These are phyloP conservation scores for Dryas alaskensis DNA, from an alignment of 306 rosid species.

Conservation along the genomic window DNA sequence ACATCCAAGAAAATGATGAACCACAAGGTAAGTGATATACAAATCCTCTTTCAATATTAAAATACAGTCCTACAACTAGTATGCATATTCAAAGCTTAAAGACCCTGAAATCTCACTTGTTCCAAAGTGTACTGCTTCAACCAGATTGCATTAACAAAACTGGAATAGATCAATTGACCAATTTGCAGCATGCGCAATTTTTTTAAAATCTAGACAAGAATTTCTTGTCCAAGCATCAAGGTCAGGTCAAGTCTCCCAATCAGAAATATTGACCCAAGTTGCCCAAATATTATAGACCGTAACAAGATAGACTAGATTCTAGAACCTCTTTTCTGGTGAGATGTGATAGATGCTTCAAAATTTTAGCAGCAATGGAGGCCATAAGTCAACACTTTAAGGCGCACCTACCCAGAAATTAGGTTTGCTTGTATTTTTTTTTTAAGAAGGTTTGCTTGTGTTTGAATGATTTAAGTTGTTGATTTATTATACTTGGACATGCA, in stretches of 20 bases:
- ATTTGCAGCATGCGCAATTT: no score
- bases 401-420: no score
- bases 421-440: no score
- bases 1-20: neutral
- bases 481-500: neutral
- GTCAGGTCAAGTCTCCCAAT: neutral
- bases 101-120: neutral
- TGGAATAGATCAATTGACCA: neutral
- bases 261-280: neutral
- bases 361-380: neutral
- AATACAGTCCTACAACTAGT: neutral
- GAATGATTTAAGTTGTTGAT: no score
- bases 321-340: neutral
- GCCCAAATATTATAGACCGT: neutral
- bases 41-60: no score
- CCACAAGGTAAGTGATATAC: neutral
- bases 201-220: neutral
- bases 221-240: neutral
- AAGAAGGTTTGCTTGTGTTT: no score
- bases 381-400: constrained; percentile 13
- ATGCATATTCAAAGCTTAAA: neutral
- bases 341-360: neutral
- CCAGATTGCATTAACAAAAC: neutral
- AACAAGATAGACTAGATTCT: neutral
- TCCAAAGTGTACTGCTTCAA: neutral